phyloP scores from a whole-genome alignment of 2,329 filamentous ascomycete genomes.

The Penicillium sp. region DNA sequence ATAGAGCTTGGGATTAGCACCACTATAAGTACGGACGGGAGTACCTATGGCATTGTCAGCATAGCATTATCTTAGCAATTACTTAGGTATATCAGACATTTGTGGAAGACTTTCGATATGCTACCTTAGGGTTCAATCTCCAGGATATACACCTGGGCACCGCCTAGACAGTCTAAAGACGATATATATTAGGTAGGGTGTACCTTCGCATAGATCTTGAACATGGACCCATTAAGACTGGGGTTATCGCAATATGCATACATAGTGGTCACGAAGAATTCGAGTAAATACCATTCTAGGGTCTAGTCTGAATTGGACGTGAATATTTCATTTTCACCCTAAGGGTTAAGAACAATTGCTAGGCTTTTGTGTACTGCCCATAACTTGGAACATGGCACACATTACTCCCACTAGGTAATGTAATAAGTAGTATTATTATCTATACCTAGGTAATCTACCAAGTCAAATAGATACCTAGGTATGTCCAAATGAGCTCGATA shows the following conservation, averaged over 20 bases:
- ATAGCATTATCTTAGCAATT: no score
- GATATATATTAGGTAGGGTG: no score
- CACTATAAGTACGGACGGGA: no score
- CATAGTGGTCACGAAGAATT: background rate
- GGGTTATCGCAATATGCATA: background rate
- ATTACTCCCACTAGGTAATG: background rate
- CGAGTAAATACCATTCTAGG: background rate
- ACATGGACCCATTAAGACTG: background rate
- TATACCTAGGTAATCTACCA: background rate
- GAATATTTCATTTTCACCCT: background rate
- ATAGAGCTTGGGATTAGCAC: constrained; percentile 7
- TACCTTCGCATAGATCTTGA: no score
- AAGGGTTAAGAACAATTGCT: background rate
- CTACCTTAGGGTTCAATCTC: no score
- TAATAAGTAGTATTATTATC: no score
- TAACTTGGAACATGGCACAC: background rate
- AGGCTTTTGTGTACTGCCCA: background rate
- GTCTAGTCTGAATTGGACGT: background rate
- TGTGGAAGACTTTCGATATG: no score
- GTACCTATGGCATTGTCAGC: no score
- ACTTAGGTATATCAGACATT: no score
- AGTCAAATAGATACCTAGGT: background rate
- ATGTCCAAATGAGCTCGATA: background rate
- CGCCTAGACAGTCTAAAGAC: no score
- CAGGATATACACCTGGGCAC: no score